Base-by-base conservation (phyloP, 805 yeast species). In the Hyphopichia homilentoma region DNA sequence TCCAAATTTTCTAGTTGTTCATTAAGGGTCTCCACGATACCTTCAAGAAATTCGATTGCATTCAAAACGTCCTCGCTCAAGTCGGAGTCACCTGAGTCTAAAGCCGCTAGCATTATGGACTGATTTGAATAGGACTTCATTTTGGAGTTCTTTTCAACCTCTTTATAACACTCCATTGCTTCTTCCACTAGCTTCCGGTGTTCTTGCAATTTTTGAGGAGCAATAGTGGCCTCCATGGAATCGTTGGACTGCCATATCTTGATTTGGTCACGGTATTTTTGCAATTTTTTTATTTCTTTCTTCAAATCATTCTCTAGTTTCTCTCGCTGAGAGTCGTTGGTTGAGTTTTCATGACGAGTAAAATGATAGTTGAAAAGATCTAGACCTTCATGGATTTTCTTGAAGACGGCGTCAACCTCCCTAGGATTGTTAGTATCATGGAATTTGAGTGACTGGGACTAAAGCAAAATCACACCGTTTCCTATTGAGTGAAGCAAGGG, bases 101-200 rank as follows among this genome's bases (percentile, higher is more conserved):
- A 40, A 5, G 68, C 52, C 1, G 71, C 68, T 48, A 66, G 48
- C 57, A 73, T 67, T 16, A 67, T 67, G 3, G 68, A 61, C 36
- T 66, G 72, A 43, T 67, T 67, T 4, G 70, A 63, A 36, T 59
- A 67, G 3, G 70, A 56, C 40, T 67, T 67, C 61, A 66, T 59
- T 40, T 66, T 67, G 6, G 67, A 58, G 29, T 54, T 49, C 32
- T 64, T 58, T 36, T 66, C 72, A 18, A 67, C 71, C 16, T 61
- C 70, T 37, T 66, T 67, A 38, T 63, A 67, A 24, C 59, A 58
- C 35, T 65, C 71, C 71, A 67, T 65, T 15, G 71, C 69, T 40
- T 63, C 70, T 33, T 65, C 72, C 16, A 67, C 67, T 17, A 58
- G 45, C 37, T 56, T 48, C 34, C 68, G 56, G 38, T 64, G 60